These are phyloP conservation scores for Naganishia sp. DNA, from an alignment of 1,284 basidiomycete species.

Conservation along the genomic window DNA sequence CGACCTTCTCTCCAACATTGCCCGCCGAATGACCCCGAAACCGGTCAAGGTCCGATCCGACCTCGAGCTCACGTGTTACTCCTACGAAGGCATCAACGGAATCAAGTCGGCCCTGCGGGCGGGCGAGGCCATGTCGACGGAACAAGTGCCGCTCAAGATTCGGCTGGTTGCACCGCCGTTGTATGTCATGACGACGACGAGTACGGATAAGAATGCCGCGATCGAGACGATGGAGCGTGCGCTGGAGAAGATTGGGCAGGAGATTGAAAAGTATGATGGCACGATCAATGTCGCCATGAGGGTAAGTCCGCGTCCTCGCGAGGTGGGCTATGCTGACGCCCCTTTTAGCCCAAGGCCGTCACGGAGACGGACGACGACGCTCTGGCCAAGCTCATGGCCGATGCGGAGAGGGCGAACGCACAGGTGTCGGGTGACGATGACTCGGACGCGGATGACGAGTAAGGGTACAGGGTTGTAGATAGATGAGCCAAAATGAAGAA, in stretches of 20 bases:
- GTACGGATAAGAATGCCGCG: conserved; percentile 93
- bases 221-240: conserved; percentile 91
- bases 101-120: conserved; percentile 89
- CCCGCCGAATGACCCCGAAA: conserved; percentile 92
- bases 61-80: conserved; percentile 96
- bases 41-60: conserved; percentile 98
- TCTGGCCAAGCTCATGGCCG: conserved; percentile 89
- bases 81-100: conserved; percentile 94
- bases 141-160: conserved; percentile 93
- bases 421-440: conserved; percentile 89
- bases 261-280: conserved; percentile 82
- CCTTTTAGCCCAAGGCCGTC: conserved; percentile 81
- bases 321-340: background rate
- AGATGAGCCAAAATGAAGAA: background rate
- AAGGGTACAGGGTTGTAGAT: conserved; percentile 3
- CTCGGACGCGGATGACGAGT: conserved; percentile 52
- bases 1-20: conserved; percentile 82
- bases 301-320: conserved; percentile 57
- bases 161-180: conserved; percentile 94
- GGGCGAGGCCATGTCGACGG: conserved; percentile 82
- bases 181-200: conserved; percentile 93
- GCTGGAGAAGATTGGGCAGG: conserved; percentile 82
- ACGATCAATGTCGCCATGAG: conserved; percentile 94
- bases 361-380: conserved; percentile 97
- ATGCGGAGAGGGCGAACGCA: conserved; percentile 84